A percentile compares a stretch with the other conserved stretches of the same genome.
These are phyloP conservation scores for Hanseniaspora clermontiae DNA, from an alignment of 805 yeast genomes.

Conservation along the genomic window DNA sequence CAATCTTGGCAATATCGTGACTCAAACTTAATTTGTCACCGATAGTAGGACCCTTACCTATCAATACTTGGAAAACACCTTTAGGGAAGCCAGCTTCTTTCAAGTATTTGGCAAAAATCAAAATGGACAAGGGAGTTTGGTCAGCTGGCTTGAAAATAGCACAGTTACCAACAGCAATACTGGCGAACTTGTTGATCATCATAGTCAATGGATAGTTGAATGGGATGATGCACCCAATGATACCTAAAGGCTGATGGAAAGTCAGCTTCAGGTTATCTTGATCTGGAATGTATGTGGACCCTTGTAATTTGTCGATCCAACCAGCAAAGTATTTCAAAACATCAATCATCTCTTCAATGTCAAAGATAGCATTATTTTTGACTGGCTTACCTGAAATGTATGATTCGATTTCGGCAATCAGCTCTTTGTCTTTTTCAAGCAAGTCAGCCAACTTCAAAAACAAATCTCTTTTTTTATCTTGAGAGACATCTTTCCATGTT, in stretches of 20 bases:
- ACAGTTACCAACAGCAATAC: conserved; percentile 38
- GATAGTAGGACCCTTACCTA: conserved; percentile 35
- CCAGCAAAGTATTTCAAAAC: conserved; percentile 60
- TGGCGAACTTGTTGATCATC: conserved; percentile 40
- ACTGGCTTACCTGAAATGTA: conserved; percentile 49
- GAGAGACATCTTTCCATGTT: conserved; percentile 38
- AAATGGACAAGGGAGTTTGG: conserved; percentile 37
- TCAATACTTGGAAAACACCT: conserved; percentile 38
- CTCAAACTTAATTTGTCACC: conserved; percentile 38
- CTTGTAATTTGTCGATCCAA: conserved; percentile 58
- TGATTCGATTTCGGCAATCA: conserved; percentile 45
- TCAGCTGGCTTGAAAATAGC: conserved; percentile 39
- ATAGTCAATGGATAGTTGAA: conserved; percentile 42
- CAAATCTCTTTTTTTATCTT: conserved; percentile 35
- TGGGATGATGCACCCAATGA: conserved; percentile 41
- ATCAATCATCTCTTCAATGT: conserved; percentile 44
- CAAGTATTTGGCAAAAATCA: conserved; percentile 33
- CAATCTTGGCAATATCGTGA: conserved; percentile 37
- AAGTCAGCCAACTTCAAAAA: conserved; percentile 40
- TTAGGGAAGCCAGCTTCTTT: conserved; percentile 38
- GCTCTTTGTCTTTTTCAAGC: conserved; percentile 37
- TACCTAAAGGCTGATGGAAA: conserved; percentile 42
- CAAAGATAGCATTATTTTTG: conserved; percentile 41
- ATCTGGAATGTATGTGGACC: conserved; percentile 50
- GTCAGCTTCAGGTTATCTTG: conserved; percentile 43